Percentiles rank a stretch among this genome's conserved stretches.
Evolutionary conservation across 75 land plant species (phyloP).

Genomic region (Pinus albicaulis): DNA sequence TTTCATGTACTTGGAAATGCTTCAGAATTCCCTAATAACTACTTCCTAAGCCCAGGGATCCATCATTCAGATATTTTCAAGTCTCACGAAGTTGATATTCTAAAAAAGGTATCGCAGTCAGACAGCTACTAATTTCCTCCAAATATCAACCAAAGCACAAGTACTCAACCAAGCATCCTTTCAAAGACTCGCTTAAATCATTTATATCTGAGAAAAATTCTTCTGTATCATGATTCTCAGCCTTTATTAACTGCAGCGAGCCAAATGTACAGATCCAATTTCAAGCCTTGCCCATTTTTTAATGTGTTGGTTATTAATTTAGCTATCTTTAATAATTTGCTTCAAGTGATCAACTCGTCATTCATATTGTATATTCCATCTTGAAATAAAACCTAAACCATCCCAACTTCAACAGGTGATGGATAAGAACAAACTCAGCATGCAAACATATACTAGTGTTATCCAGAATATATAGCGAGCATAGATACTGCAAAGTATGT

Average conservation of each 20-base stretch:
- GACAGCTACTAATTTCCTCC: background rate
- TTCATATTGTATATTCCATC: background rate
- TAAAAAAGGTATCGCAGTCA: background rate
- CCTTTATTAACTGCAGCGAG: background rate
- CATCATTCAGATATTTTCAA: background rate
- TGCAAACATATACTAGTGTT: background rate
- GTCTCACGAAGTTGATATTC: background rate
- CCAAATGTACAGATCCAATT: background rate
- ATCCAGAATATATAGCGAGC: background rate
- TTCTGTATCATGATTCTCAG: background rate
- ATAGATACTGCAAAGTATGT: background rate
- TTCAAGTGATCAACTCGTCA: background rate
- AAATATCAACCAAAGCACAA: background rate
- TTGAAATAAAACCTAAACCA: background rate
- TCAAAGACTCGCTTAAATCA: background rate
- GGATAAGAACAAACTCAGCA: background rate
- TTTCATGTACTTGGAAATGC: background rate
- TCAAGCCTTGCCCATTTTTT: background rate
- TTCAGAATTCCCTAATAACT: background rate
- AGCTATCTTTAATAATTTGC: background rate
- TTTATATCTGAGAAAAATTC: background rate
- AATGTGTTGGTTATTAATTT: background rate
- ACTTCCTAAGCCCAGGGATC: background rate
- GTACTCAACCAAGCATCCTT: background rate
- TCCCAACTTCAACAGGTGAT: background rate